Percentiles rank a stretch among this genome's conserved stretches.
These are phyloP conservation scores for Apocynum venetum DNA, from an alignment of 257 asterid species.

Conservation along the genomic window DNA sequence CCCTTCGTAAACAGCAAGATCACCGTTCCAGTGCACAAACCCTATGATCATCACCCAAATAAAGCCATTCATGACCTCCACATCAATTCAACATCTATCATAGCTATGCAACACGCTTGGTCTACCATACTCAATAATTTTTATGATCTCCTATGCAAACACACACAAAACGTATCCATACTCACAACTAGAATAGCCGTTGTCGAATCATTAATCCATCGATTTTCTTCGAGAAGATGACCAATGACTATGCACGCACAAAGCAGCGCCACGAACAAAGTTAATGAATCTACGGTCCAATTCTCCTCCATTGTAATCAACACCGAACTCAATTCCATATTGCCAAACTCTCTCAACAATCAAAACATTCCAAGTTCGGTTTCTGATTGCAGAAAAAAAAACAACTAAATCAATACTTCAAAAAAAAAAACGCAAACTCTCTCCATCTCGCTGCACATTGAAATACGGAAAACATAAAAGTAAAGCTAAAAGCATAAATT, in stretches of 20 bases:
- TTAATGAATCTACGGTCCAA: constrained; percentile 16
- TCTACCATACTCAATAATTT: neutral
- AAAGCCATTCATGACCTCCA: neutral
- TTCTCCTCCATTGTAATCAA: neutral
- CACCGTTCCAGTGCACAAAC: constrained; percentile 46
- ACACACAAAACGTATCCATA: neutral
- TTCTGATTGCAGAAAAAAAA: neutral
- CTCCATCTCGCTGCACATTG: neutral
- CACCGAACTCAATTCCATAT: neutral
- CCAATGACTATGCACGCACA: constrained; percentile 59
- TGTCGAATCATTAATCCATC: constrained; percentile 67
- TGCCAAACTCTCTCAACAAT: neutral
- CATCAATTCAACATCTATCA: neutral
- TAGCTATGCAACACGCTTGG: neutral
- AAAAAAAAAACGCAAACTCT: neutral
- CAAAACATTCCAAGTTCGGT: neutral
- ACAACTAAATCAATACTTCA: neutral
- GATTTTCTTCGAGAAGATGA: constrained; percentile 47
- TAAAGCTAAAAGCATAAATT: neutral
- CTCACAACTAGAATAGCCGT: constrained; percentile 54
- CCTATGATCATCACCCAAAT: constrained; percentile 35
- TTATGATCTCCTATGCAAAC: neutral
- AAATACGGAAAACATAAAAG: neutral
- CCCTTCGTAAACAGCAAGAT: constrained; percentile 47
- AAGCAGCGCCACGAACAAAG: constrained; percentile 57